Conservation (phyloP, 352 stramenopile species). For the Globisporangium carolinianum region DNA sequence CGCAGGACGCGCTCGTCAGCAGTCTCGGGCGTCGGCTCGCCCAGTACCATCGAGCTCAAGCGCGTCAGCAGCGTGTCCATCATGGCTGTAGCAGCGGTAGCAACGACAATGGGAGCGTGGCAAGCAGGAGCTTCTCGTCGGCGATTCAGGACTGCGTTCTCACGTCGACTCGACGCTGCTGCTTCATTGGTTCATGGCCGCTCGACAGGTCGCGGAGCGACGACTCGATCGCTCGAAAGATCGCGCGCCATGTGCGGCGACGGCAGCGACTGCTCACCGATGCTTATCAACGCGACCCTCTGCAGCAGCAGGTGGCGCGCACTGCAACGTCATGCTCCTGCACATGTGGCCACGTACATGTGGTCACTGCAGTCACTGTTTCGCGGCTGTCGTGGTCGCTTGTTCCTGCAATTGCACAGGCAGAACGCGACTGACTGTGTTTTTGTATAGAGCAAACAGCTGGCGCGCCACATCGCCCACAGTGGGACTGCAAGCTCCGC, state of each 20-base stretch:
- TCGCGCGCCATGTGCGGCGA: not conserved
- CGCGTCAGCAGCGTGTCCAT: constrained; percentile 61
- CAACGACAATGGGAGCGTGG: not conserved
- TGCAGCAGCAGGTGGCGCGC: too few species aligned
- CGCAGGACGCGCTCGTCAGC: constrained; percentile 40
- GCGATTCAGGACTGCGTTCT: constrained; percentile 2
- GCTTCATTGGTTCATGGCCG: too few species aligned
- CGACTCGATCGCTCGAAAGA: constrained; percentile 5
- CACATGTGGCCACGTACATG: not conserved
- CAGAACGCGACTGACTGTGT: not conserved
- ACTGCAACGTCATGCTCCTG: not conserved
- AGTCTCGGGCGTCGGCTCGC: constrained; percentile 45
- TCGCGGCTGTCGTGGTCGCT: not conserved
- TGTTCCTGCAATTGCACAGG: not conserved
- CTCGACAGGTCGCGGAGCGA: not conserved
- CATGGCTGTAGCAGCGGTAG: not conserved
- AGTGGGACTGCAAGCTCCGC: not conserved
- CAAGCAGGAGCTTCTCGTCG: not conserved
- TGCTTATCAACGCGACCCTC: not conserved
- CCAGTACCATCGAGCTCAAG: constrained; percentile 35
- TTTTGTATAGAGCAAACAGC: not conserved
- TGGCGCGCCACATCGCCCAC: not conserved
- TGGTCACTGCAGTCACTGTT: not conserved
- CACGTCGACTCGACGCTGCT: too few species aligned
- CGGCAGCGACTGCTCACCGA: not conserved